Percentiles rank a stretch among this genome's conserved stretches.
These are phyloP conservation scores for Calonectria hongkongensis DNA, from an alignment of 2,329 filamentous ascomycete genomes.

Conservation along the genomic window DNA sequence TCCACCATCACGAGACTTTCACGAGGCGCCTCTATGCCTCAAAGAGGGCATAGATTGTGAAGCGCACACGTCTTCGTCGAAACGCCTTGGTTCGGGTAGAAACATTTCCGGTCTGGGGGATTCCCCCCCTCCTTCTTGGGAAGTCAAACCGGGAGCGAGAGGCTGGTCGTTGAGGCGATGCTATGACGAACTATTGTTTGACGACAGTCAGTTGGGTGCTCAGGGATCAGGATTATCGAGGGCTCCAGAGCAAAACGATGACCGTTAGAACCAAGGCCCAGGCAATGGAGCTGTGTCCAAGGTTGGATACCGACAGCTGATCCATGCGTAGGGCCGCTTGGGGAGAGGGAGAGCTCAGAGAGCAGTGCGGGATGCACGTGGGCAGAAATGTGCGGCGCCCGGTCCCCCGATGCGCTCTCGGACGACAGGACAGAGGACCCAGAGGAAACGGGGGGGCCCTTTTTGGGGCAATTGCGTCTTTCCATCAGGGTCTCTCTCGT, in stretches of 20 bases:
- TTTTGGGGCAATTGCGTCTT: not conserved
- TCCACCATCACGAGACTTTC: constrained; percentile 32
- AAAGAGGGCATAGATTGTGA: not conserved
- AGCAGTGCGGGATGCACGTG: constrained; percentile 29
- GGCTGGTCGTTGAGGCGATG: constrained; percentile 13
- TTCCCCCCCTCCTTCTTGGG: not conserved
- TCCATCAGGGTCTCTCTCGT: constrained; percentile 15
- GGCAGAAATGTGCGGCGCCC: constrained; percentile 20
- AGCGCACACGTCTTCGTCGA: not conserved
- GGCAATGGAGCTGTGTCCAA: constrained; percentile 6
- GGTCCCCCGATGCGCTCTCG: constrained; percentile 24
- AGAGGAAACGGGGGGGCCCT: constrained; percentile 13
- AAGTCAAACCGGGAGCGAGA: not conserved
- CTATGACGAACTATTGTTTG: constrained; percentile 13
- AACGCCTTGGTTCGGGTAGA: constrained; percentile 19
- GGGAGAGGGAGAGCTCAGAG: not conserved
- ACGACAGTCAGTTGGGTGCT: not conserved
- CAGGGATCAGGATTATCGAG: not conserved
- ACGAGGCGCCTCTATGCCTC: not conserved
- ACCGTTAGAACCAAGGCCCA: constrained; percentile 7
- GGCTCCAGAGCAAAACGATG: constrained; percentile 11
- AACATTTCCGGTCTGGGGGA: constrained; percentile 26
- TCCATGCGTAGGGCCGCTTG: constrained; percentile 27
- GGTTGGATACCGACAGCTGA: constrained; percentile 14
- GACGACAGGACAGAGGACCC: constrained; percentile 26